phyloP scores from a whole-genome alignment of 805 yeast species.

The Candida namnaoensis region DNA sequence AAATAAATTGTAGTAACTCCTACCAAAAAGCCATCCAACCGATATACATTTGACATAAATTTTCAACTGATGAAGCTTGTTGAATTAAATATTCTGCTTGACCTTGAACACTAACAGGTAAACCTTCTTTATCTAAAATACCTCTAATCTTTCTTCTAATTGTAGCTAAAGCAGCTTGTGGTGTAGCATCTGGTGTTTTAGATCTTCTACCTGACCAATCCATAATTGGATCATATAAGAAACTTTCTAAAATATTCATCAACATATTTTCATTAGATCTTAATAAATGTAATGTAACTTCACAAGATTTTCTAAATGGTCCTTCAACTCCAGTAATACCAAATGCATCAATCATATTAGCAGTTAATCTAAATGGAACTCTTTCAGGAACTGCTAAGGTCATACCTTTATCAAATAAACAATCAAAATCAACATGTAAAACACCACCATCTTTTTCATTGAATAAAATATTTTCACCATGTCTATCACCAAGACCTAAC shows the following conservation, averaged over 20 bases:
- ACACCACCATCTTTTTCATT: slow-evolving; percentile 69
- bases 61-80: slow-evolving; percentile 66
- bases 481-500: slow-evolving; percentile 93
- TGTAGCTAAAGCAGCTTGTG: slow-evolving; percentile 62
- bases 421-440: slow-evolving; percentile 94
- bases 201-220: slow-evolving; percentile 54
- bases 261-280: slow-evolving; percentile 75
- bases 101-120: slow-evolving; percentile 85
- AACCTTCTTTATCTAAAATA: slow-evolving; percentile 67
- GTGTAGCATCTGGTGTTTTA: slow-evolving; percentile 25
- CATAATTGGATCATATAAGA: slow-evolving; percentile 85
- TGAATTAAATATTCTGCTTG: slow-evolving; percentile 86
- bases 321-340: slow-evolving; percentile 91
- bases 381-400: slow-evolving; percentile 81
- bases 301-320: slow-evolving; percentile 75
- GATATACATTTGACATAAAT: slow-evolving; percentile 77
- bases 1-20: no score
- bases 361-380: slow-evolving; percentile 90
- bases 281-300: slow-evolving; percentile 66
- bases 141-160: slow-evolving; percentile 81
- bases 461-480: slow-evolving; percentile 82
- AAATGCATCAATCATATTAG: slow-evolving; percentile 80
- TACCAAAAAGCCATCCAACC: slow-evolving; percentile 85
- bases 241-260: slow-evolving; percentile 87
- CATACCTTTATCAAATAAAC: slow-evolving; percentile 77